Evolutionary conservation across 2,329 filamentous ascomycete species (phyloP).

Genomic region (Hymenoscyphus fructigenus): DNA sequence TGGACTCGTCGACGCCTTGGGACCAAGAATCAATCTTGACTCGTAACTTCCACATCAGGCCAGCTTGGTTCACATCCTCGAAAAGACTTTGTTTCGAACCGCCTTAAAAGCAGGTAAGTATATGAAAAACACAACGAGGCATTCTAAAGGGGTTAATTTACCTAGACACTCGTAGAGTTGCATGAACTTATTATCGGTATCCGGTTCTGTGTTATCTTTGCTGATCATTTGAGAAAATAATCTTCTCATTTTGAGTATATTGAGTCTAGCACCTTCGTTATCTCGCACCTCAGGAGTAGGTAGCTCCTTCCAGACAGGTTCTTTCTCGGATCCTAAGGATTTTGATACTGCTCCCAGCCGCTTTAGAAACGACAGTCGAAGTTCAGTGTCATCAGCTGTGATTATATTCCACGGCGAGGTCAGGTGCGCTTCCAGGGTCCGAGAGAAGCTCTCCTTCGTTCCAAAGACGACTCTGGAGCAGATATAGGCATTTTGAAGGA

Average conservation of each 20-base stretch:
- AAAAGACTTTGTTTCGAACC: not conserved
- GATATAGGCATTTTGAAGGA: slow-evolving; percentile 32
- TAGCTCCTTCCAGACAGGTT: slow-evolving; percentile 11
- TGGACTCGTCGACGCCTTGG: slow-evolving; percentile 32
- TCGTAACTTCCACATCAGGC: slow-evolving; percentile 33
- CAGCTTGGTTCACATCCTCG: slow-evolving; percentile 31
- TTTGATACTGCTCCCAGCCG: not conserved
- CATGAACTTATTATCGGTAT: too few species aligned
- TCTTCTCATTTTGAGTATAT: too few species aligned
- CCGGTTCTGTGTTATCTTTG: too few species aligned
- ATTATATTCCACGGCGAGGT: slow-evolving; percentile 7
- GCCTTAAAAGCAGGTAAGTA: too few species aligned
- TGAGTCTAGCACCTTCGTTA: slow-evolving; percentile 4
- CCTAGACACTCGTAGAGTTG: too few species aligned
- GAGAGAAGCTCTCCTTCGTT: slow-evolving; percentile 22
- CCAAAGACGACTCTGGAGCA: slow-evolving; percentile 34
- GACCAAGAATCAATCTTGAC: slow-evolving; percentile 38
- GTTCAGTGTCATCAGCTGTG: too few species aligned
- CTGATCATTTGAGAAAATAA: too few species aligned
- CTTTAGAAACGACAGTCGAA: too few species aligned
- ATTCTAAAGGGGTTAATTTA: too few species aligned
- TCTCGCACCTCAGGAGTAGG: slow-evolving; percentile 5
- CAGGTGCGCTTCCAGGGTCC: slow-evolving; percentile 34
- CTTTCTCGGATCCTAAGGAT: slow-evolving; percentile 9
- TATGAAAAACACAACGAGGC: too few species aligned